Conservation (phyloP, 1,284 basidiomycete species). For the Apiotrichum montevideense region DNA sequence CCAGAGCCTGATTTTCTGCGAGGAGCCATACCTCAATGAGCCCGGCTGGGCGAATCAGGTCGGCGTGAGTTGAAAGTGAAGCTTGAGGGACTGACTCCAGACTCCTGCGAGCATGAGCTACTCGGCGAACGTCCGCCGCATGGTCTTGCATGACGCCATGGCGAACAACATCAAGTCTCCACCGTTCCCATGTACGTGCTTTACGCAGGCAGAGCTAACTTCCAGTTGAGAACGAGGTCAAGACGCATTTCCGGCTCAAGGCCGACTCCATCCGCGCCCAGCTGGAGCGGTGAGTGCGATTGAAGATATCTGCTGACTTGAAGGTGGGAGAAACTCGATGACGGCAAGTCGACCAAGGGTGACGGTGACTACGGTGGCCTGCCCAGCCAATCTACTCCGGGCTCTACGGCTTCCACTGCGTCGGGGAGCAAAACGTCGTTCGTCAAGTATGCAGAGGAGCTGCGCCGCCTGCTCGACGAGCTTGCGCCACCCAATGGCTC, state of each 20-base stretch:
- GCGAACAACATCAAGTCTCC: conserved; percentile 64
- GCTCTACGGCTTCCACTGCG: background rate
- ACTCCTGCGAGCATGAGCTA: conserved; percentile 49
- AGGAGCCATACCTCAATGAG: conserved; percentile 83
- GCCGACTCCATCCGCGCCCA: conserved; percentile 62
- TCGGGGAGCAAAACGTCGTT: conserved; percentile 11
- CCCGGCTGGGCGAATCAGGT: conserved; percentile 70
- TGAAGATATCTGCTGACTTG: background rate
- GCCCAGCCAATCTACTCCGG: background rate
- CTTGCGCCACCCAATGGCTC: conserved; percentile 3
- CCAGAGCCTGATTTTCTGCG: conserved; percentile 84
- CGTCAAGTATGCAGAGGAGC: conserved; percentile 16
- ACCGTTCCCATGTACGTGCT: conserved; percentile 49
- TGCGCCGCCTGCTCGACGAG: conserved; percentile 23
- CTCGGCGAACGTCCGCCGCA: conserved; percentile 74
- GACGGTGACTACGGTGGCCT: background rate
- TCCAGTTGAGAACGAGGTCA: conserved; percentile 73
- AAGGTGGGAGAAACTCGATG: conserved; percentile 31
- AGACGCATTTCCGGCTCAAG: conserved; percentile 83
- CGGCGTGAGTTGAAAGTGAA: conserved; percentile 55
- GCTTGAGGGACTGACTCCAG: conserved; percentile 43
- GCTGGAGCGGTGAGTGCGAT: conserved; percentile 59
- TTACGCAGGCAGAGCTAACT: conserved; percentile 37
- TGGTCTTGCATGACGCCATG: conserved; percentile 81
- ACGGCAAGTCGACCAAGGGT: conserved; percentile 14